Conservation (phyloP, 2,329 filamentous ascomycete species). For the Laburnicola sp. region DNA sequence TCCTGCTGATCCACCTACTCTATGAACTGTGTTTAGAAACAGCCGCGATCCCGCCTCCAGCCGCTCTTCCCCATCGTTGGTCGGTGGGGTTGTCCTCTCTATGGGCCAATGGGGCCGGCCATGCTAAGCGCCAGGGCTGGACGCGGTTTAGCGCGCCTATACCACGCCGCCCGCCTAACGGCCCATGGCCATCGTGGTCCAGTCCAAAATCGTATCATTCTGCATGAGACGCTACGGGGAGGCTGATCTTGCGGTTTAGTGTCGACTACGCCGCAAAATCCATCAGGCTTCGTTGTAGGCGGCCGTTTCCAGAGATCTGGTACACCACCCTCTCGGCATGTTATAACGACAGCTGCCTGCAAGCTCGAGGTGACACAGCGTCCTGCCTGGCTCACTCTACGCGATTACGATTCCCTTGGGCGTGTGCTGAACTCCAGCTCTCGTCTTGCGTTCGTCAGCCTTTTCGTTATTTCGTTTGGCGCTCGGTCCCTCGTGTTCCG, state of each 20-base stretch:
- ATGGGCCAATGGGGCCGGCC: conserved; percentile 12
- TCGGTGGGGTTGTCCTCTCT: conserved; percentile 10
- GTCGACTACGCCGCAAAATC: conserved; percentile 19
- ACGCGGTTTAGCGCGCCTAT: conserved; percentile 15
- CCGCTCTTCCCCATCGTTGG: conserved; percentile 11
- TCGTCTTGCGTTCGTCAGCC: conserved; percentile 7
- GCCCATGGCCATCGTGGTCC: conserved; percentile 3
- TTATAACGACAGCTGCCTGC: conserved; percentile 40
- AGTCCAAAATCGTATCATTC: conserved; percentile 23
- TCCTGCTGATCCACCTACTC: neutral
- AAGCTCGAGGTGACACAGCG: conserved; percentile 34
- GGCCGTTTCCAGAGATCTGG: conserved; percentile 10
- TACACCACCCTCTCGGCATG: conserved; percentile 11
- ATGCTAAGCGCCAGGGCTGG: conserved; percentile 19
- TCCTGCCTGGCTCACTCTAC: conserved; percentile 22
- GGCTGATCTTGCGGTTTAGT: conserved; percentile 22
- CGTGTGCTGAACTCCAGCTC: conserved; percentile 24
- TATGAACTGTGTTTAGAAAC: conserved; percentile 16
- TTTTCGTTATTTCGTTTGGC: conserved; percentile 1
- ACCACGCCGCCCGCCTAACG: conserved; percentile 9
- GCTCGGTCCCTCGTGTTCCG: conserved; percentile 5
- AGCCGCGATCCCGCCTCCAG: conserved; percentile 15
- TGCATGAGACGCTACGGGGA: conserved; percentile 18
- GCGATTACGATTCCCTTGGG: conserved; percentile 15
- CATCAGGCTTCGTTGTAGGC: conserved; percentile 13